Percentiles rank a stretch among this genome's conserved stretches.
phyloP scores from a whole-genome alignment of 306 rosid genomes.

The Biancaea sappan region DNA sequence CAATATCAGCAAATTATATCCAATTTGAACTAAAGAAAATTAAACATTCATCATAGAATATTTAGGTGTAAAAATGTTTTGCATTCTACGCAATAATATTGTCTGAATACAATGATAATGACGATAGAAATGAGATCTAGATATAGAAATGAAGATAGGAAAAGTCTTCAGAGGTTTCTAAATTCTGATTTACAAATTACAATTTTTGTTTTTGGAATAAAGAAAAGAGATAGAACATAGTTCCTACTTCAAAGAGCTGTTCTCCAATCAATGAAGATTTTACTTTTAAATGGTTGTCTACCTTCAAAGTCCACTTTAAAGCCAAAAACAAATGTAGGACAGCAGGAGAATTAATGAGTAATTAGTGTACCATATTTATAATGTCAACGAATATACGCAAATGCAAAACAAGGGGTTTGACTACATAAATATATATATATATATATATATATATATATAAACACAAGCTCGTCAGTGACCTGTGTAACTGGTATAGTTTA shows the following conservation, averaged over 20 bases:
- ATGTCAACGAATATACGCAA: neutral
- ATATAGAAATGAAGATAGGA: neutral
- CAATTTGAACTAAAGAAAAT: too few relatives aligned
- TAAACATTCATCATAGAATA: too few relatives aligned
- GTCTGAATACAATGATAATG: neutral
- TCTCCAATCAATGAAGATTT: slow-evolving; percentile 25
- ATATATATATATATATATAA: neutral
- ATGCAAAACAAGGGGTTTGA: neutral
- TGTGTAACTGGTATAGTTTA: too few relatives aligned
- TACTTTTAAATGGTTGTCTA: slow-evolving; percentile 14
- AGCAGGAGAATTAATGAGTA: too few relatives aligned
- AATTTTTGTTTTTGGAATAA: neutral
- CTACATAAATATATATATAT: neutral
- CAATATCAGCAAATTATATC: too few relatives aligned
- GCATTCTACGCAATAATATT: neutral
- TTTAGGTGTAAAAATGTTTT: too few relatives aligned
- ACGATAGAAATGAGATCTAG: neutral
- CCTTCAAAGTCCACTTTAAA: slow-evolving; percentile 20
- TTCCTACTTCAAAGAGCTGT: neutral
- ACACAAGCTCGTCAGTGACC: too few relatives aligned
- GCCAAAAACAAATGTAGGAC: slow-evolving; percentile 26
- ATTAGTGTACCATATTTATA: too few relatives aligned
- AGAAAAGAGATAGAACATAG: slow-evolving; percentile 1
- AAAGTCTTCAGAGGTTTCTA: neutral
- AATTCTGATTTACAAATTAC: slow-evolving; percentile 36